Percentiles rank a stretch among this genome's conserved stretches.
Conservation (phyloP, 2,329 filamentous ascomycete genomes). For the Blastomyces gilchristii region DNA sequence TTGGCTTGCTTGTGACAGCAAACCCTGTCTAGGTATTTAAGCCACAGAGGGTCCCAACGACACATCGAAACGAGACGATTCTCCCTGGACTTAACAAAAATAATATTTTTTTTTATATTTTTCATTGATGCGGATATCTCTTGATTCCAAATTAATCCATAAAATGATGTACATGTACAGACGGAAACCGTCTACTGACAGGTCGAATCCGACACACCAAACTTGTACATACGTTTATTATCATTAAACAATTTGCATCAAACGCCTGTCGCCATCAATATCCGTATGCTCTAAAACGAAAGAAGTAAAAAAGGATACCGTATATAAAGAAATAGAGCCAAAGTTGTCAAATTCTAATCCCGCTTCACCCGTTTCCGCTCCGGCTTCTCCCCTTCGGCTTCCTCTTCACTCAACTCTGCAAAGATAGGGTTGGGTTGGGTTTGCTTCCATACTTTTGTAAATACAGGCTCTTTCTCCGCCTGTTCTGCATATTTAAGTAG, state of each 20-base stretch:
- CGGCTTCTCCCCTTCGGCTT: constrained; percentile 42
- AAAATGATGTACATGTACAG: not conserved
- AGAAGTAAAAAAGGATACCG: constrained; percentile 12
- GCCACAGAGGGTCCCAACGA: too few relatives aligned
- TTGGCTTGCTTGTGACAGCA: too few relatives aligned
- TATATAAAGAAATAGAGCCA: constrained; percentile 6
- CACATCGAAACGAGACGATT: too few relatives aligned
- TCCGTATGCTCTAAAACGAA: not conserved
- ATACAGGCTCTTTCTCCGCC: constrained; percentile 84
- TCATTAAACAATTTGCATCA: not conserved
- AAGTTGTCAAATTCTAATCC: constrained; percentile 17
- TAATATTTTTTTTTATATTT: not conserved
- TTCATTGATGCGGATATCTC: constrained; percentile 1
- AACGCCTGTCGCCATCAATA: not conserved
- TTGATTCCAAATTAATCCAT: too few relatives aligned
- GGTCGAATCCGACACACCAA: not conserved
- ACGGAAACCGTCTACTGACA: not conserved
- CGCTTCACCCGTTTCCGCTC: constrained; percentile 42
- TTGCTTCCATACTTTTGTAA: constrained; percentile 84
- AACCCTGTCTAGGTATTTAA: not conserved
- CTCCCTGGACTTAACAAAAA: too few relatives aligned
- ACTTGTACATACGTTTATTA: not conserved
- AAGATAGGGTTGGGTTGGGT: constrained; percentile 91
- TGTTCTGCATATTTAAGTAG: constrained; percentile 90
- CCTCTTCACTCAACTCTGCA: constrained; percentile 77